Evolutionary conservation across 169 alveolate genomes (phyloP).

Genomic region (Plasmodium falciparum): DNA sequence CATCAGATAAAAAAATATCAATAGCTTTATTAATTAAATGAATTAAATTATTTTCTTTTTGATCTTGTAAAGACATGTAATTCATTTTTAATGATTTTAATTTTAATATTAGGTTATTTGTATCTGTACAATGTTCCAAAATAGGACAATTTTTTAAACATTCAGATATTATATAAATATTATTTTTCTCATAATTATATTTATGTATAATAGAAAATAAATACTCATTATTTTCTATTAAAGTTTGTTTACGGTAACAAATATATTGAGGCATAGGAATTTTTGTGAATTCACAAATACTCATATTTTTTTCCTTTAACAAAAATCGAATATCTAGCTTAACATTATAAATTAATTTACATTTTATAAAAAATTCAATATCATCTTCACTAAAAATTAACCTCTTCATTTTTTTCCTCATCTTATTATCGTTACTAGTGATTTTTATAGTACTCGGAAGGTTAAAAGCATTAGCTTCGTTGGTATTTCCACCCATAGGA

Average conservation of each 20-base stretch:
- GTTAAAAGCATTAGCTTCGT: no score
- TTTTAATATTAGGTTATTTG: constrained; percentile 33
- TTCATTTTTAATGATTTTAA: constrained; percentile 16
- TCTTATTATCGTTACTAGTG: background rate
- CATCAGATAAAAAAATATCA: constrained; percentile 46
- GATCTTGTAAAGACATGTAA: constrained; percentile 45
- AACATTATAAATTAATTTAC: constrained; percentile 35
- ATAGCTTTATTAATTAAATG: constrained; percentile 15
- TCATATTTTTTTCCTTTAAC: constrained; percentile 84
- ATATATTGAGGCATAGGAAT: constrained; percentile 89
- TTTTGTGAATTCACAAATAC: constrained; percentile 83
- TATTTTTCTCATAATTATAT: constrained; percentile 77
- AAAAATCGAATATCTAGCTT: constrained; percentile 81
- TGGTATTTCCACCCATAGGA: no score
- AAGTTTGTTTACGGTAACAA: constrained; percentile 83
- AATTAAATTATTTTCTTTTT: constrained; percentile 41
- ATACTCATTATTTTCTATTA: constrained; percentile 80
- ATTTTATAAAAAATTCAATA: constrained; percentile 42
- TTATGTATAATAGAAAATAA: constrained; percentile 79
- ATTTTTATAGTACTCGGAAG: background rate
- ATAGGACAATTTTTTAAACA: constrained; percentile 70
- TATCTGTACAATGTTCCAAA: constrained; percentile 27
- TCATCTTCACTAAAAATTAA: constrained; percentile 72
- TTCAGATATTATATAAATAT: constrained; percentile 76
- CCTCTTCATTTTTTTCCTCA: background rate